Evolutionary conservation across 257 asterid species (phyloP), one percentile per base, ranked within the genome.

Genomic region (Penstemon davidsonii): DNA sequence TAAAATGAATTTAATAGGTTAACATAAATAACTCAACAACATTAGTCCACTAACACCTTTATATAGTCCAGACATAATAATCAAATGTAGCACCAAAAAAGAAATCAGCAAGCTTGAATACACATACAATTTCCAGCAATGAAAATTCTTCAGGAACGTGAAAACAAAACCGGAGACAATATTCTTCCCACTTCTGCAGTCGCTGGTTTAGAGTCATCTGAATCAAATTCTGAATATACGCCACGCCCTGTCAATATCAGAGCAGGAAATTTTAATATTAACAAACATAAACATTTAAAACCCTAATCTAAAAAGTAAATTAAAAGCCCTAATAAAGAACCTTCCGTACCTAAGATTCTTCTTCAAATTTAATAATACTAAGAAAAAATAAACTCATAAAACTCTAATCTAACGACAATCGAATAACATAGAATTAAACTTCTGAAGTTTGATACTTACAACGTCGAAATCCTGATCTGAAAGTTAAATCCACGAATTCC

Each of bases 121-220:
- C 37, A 60, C 86, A 44, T 78, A 80, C 86, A 4, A 72, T 64
- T 69, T 66, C 64, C 0, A 83, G 86, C 60, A 81, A 72, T 41
- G 67, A 36, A 70, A 81, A 79, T 55, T 71, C 83, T 45, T 79
- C 88, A 19, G 92, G 92, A 12, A 83, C 85, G 43, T 46, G 33
- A 52, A 86, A 86, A 73, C 81, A 75, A 67, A 67, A 64, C 42
- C 76, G 80, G 15, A 75, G 87, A 69, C 78, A 75, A 52, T 81
- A 86, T 47, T 81, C 81, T 73, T 83, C 87, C 88, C 92, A 86
- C 72, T 49, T 75, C 76, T 79, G 72, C 84, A 86, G 55, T 45
- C 81, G 70, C 73, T 70, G 69, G 68, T 79, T 79, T 42, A 86
- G 69, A n/a, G 69, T 74, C 77, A 10, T 10, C 37, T 65, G 74